Evolutionary conservation across 1,284 basidiomycete genomes (phyloP), one percentile per base, ranked within the genome.

Genomic region (Earliella scabrosa): DNA sequence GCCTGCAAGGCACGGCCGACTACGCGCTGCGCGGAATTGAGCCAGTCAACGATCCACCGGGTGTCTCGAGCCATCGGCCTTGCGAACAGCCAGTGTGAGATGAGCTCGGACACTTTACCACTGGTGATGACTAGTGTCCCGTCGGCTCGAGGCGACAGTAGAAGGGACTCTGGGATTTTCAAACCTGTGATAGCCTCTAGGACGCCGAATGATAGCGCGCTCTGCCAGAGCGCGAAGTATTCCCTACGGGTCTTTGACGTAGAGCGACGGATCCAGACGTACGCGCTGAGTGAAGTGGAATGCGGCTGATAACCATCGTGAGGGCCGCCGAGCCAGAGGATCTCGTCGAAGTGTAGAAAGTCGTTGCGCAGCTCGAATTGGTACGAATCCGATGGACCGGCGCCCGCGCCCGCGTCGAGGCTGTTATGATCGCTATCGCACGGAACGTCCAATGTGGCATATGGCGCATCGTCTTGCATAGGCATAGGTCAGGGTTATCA

Each of bases 141-240:
- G 13, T 26, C 20, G 5, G 20, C 18, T 3, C 44, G 43, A 1
- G 18, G 16, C 8, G 40, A 32, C 4, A 58, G 14, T 11, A 58
- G 29, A n/a, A 32, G 3, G 3, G 29, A 32, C 36, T 54, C 56
- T 8, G 48, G 52, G n/a, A 58, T 50, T 6, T 32, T 29, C 3
- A 29, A 21, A 6, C 52, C 46, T 16, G 44, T 50, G 39, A 51
- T 35, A 13, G 44, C 39, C 29, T 58, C 56, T 16, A 58, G 36
- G 1, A 58, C 23, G 18, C 56, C 56, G 23, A 58, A 54, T 1
- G 52, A 50, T 29, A 58, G 34, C 2, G 52, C 51, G 24, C 48
- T 47, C 21, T 47, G 23, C 56, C 51, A 54, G 14, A 58, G 46
- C 18, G 50, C 50, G 6, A 32, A 45, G 16, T 52, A 31, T 14